Evolutionary conservation across 495 filamentous ascomycete species (phyloP).

Genomic region (Penicillium salamii): DNA sequence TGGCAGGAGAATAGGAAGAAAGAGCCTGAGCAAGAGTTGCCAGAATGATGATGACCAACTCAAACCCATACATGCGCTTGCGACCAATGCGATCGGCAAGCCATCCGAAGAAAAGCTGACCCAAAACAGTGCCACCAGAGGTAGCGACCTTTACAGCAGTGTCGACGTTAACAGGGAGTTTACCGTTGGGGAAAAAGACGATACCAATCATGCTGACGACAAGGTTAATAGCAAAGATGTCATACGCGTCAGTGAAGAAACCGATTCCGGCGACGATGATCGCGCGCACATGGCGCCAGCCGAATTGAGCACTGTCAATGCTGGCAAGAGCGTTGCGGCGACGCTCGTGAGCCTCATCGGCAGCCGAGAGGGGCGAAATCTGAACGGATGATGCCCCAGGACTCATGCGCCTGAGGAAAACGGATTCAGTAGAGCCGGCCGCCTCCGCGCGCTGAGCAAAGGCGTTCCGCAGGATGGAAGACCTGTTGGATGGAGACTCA

Average conservation of each 20-base stretch:
- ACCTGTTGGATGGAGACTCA: too few relatives aligned
- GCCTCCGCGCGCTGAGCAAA: too few relatives aligned
- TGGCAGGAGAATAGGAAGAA: conserved; percentile 60
- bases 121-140: conserved; percentile 82
- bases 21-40: conserved; percentile 77
- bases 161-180: conserved; percentile 62
- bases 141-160: conserved; percentile 87
- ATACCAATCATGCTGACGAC: conserved; percentile 65
- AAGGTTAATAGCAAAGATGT: conserved; percentile 79
- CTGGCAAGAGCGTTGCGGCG: conserved; percentile 71
- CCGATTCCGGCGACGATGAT: conserved; percentile 77
- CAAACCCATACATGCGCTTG: conserved; percentile 84
- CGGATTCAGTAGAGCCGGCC: too few relatives aligned
- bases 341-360: conserved; percentile 66
- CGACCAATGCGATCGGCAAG: conserved; percentile 77
- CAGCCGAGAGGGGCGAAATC: background rate
- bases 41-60: conserved; percentile 84
- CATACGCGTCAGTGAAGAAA: conserved; percentile 80
- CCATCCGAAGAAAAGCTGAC: conserved; percentile 78
- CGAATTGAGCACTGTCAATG: conserved; percentile 77
- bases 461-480: too few relatives aligned
- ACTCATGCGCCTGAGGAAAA: too few relatives aligned
- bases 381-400: conserved; percentile 54
- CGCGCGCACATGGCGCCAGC: conserved; percentile 75
- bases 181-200: conserved; percentile 59